Conservation (phyloP, 805 yeast genomes). For the Wickerhamiella siamensis region DNA sequence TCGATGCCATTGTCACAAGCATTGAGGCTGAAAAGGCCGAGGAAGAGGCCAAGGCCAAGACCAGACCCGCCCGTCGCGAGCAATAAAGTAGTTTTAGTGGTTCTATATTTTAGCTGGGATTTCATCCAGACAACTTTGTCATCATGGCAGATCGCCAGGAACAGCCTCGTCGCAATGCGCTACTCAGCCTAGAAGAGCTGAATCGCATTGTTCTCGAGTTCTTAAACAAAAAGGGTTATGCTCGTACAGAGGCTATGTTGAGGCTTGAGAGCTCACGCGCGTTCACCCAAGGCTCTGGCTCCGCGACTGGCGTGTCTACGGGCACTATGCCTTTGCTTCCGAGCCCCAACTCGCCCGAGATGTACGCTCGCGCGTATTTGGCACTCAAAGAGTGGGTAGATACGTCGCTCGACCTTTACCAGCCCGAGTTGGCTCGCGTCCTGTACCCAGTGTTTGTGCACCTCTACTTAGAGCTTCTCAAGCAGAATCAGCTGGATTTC, state of each 20-base stretch:
- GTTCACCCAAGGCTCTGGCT: constrained; percentile 19
- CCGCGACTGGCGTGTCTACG: constrained; percentile 24
- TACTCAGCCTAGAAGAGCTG: constrained; percentile 59
- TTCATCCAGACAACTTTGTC: not conserved
- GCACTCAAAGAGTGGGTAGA: constrained; percentile 81
- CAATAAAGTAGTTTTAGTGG: not conserved
- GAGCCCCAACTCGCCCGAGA: constrained; percentile 38
- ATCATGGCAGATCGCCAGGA: constrained; percentile 1
- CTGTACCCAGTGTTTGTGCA: constrained; percentile 90
- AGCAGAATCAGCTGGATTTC: constrained; percentile 37
- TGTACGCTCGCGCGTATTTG: constrained; percentile 66
- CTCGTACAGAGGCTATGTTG: constrained; percentile 84
- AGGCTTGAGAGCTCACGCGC: constrained; percentile 49
- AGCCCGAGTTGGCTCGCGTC: constrained; percentile 68
- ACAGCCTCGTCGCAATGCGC: constrained; percentile 1
- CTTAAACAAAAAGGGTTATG: constrained; percentile 84
- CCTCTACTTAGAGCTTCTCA: constrained; percentile 64
- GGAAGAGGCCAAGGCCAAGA: constrained; percentile 45
- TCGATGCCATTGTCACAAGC: constrained; percentile 59
- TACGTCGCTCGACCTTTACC: constrained; percentile 77
- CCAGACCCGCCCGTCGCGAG: constrained; percentile 8
- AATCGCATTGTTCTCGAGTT: constrained; percentile 88
- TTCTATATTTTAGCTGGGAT: not conserved
- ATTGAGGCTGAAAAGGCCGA: constrained; percentile 80
- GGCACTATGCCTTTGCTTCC: constrained; percentile 13